Percentiles rank a stretch among this genome's conserved stretches.
Evolutionary conservation across 345 rosid genomes (phyloP).

Genomic region (Salix brachista): DNA sequence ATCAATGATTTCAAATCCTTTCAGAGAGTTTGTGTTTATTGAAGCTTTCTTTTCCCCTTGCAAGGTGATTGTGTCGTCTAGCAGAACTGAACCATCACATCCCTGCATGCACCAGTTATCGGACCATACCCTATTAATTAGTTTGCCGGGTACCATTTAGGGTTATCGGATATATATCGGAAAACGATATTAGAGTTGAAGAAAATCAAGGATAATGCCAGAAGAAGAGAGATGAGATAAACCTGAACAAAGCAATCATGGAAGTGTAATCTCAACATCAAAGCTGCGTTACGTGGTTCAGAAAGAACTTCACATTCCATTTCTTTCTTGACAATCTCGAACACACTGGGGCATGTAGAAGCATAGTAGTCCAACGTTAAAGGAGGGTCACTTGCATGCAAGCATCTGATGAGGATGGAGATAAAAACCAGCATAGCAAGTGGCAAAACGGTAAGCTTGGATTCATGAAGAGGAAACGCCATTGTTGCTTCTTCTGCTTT

Average conservation of each 20-base stretch:
- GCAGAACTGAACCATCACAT: constrained; percentile 81
- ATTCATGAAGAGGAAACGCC: constrained; percentile 7
- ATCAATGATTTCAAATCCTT: constrained; percentile 65
- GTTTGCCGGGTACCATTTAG: background rate
- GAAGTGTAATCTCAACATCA: constrained; percentile 64
- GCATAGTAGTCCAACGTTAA: constrained; percentile 67
- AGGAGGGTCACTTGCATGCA: constrained; percentile 36
- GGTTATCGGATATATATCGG: background rate
- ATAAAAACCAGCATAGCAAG: constrained; percentile 26
- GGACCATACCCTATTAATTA: background rate
- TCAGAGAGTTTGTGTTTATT: constrained; percentile 46
- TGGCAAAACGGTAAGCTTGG: constrained; percentile 3
- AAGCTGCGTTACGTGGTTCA: constrained; percentile 84
- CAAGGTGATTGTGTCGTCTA: constrained; percentile 64
- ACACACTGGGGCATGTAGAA: constrained; percentile 60
- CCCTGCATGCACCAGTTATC: constrained; percentile 50
- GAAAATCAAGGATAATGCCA: background rate
- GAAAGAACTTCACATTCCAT: constrained; percentile 83
- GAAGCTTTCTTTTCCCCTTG: constrained; percentile 77
- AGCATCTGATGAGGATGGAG: constrained; percentile 16
- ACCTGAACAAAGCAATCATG: constrained; percentile 96
- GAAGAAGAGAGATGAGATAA: background rate
- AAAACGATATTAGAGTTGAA: background rate
- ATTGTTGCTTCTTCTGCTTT: constrained; percentile 2
- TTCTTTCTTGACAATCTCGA: constrained; percentile 67